Evolutionary conservation across 352 stramenopile species (phyloP), one percentile per base, ranked within the genome.

Genomic region (Phytophthora tubulina): DNA sequence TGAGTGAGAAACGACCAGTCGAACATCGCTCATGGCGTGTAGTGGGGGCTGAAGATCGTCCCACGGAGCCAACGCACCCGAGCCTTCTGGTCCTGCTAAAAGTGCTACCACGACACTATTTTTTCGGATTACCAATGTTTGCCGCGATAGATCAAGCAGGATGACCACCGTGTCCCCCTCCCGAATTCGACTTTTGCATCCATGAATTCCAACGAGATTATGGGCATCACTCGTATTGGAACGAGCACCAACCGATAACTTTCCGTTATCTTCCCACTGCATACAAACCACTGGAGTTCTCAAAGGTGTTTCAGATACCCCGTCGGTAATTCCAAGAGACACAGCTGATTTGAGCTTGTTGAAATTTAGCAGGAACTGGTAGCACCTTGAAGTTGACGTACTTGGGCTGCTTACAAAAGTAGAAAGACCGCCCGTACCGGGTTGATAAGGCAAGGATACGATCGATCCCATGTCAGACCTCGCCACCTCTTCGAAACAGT

Each of bases 151-250:
- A 70, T 91, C 78, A 55, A 89, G 31, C 31, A 85, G 69, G 3
- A 92, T 61, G 9, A 53, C 80, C 5, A 90, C 32, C 0, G 70
- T 63, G 21, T 93, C 86, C 2, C 74, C 82, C 6, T 83, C 66
- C 30, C 45, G 56, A 52, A 91, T 71, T 39, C 35, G 60, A 50
- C 30, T 71, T 31, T 63, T 52, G 33, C 68, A 69, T 21, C 15
- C 52, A n/a, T 10, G 10, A 38, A 81, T 55, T 33, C 78, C 58
- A 36, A 75, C 30, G 6, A 75, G 21, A 15, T 50, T 32, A 39
- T 61, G 27, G 2, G 39, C 46, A 59, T 54, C 21, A 31, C 17
- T 57, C n/a, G 27, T 33, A 31, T n/a, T 54, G 21, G 17, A 45
- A 36, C 53, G 46, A 54, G 27, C 54, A 56, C 50, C 14, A 46